Evolutionary conservation across 495 filamentous ascomycete species (phyloP).

Genomic region (Aspergillus carlsbadensis): DNA sequence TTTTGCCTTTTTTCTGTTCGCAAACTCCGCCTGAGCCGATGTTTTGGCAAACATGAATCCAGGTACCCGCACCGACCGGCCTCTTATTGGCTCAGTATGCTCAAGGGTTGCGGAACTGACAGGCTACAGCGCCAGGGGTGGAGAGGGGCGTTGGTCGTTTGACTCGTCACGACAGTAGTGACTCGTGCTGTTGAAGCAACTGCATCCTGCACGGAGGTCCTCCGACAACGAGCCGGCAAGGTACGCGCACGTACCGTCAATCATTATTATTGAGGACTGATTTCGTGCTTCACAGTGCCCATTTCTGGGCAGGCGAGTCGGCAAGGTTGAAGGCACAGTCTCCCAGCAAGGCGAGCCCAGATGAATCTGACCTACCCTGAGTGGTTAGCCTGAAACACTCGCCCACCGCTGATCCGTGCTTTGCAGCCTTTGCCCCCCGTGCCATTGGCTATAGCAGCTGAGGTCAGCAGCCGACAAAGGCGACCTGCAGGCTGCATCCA

Average conservation of each 20-base stretch:
- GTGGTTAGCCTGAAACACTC: not conserved
- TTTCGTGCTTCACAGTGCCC: no score
- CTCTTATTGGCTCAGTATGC: not conserved
- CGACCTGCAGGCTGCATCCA: not conserved
- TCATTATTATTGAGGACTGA: no score
- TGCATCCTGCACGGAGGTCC: no score
- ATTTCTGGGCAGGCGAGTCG: no score
- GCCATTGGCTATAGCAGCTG: conserved; percentile 13
- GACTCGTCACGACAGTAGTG: not conserved
- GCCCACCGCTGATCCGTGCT: conserved; percentile 19
- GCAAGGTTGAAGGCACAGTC: no score
- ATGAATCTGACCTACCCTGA: not conserved
- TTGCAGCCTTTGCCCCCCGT: not conserved
- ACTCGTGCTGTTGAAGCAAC: no score
- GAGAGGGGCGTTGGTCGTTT: not conserved
- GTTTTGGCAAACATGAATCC: conserved; percentile 2
- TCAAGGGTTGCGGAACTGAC: not conserved
- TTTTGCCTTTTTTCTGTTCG: not conserved
- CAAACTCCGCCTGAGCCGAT: conserved; percentile 5
- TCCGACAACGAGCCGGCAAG: not conserved
- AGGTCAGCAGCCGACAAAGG: conserved; percentile 11
- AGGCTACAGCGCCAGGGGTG: conserved; percentile 1
- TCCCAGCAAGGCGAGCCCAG: not conserved
- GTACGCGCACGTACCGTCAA: not conserved
- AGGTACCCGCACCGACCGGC: not conserved